Conservation (phyloP, 768 basidiomycete genomes). For the Amanita muscaria region DNA sequence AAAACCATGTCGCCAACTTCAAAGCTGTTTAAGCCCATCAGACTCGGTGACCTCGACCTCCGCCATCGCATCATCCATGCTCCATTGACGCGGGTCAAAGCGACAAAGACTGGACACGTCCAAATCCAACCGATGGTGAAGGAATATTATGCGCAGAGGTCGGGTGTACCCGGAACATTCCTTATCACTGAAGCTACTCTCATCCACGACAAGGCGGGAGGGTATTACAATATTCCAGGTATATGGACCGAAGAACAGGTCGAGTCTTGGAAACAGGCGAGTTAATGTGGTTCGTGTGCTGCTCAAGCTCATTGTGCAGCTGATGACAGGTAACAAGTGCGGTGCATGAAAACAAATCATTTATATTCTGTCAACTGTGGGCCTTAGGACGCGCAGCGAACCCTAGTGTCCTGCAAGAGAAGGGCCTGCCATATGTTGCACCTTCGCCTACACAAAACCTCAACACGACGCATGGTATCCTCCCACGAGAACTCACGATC, state of each 20-base stretch:
- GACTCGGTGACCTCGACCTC: conserved; percentile 32
- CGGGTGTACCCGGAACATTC: conserved; percentile 37
- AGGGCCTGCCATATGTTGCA: conserved; percentile 23
- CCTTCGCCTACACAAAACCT: conserved; percentile 23
- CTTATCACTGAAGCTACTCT: conserved; percentile 46
- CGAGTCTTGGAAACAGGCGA: no score
- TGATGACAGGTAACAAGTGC: background rate
- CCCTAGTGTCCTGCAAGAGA: conserved; percentile 24
- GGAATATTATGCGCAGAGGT: conserved; percentile 41
- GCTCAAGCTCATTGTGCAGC: no score
- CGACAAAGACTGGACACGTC: conserved; percentile 26
- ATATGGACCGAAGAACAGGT: conserved; percentile 48
- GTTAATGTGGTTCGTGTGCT: no score
- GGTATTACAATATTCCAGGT: conserved; percentile 39
- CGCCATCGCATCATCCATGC: conserved; percentile 45
- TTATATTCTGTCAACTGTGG: conserved; percentile 50
- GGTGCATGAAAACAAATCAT: conserved; percentile 16
- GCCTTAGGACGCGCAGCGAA: conserved; percentile 40
- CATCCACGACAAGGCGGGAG: conserved; percentile 36
- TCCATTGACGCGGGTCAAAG: conserved; percentile 41
- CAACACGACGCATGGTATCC: background rate
- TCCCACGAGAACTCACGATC: conserved; percentile 32
- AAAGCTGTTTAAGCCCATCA: conserved; percentile 41
- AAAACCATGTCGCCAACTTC: no score
- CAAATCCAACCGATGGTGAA: conserved; percentile 26